A percentile compares a stretch with the other conserved stretches of the same genome.
Evolutionary conservation across 768 basidiomycete genomes (phyloP).

Genomic region (Suillus sp.): DNA sequence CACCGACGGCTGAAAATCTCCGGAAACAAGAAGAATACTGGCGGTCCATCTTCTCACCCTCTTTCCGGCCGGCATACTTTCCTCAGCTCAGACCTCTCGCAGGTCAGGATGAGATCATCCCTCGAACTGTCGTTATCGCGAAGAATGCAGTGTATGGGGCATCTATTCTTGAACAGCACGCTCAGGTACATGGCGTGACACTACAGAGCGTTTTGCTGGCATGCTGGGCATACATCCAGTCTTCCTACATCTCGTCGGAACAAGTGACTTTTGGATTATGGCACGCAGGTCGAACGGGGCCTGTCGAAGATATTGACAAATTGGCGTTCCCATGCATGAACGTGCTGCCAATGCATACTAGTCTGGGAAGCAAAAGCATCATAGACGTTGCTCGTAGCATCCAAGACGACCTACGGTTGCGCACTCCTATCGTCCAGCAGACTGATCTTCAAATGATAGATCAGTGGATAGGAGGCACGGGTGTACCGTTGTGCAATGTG

Average conservation of each 20-base stretch:
- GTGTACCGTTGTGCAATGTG: slow-evolving; percentile 43
- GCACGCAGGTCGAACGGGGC: slow-evolving; percentile 47
- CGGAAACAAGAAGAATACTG: slow-evolving; percentile 37
- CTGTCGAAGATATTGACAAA: slow-evolving; percentile 35
- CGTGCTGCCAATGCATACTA: slow-evolving; percentile 41
- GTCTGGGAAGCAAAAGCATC: slow-evolving; percentile 17
- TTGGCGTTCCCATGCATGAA: slow-evolving; percentile 50
- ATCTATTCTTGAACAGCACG: slow-evolving; percentile 47
- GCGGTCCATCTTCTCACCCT: slow-evolving; percentile 33
- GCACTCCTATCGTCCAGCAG: slow-evolving; percentile 45
- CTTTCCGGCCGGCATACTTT: slow-evolving; percentile 31
- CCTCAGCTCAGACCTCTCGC: slow-evolving; percentile 19
- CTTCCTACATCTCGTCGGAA: slow-evolving; percentile 27
- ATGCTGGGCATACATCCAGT: slow-evolving; percentile 46
- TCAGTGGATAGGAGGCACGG: slow-evolving; percentile 34
- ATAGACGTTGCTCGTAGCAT: slow-evolving; percentile 36
- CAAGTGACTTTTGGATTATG: slow-evolving; percentile 46
- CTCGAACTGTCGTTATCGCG: slow-evolving; percentile 28
- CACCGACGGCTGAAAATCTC: slow-evolving; percentile 23
- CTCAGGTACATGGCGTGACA: slow-evolving; percentile 39
- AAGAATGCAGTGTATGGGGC: slow-evolving; percentile 45
- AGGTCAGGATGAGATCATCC: slow-evolving; percentile 3
- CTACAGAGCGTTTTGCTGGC: slow-evolving; percentile 45
- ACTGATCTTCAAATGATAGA: slow-evolving; percentile 39
- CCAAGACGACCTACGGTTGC: slow-evolving; percentile 37